phyloP scores from a whole-genome alignment of 345 rosid genomes.

The Populus simonii region DNA sequence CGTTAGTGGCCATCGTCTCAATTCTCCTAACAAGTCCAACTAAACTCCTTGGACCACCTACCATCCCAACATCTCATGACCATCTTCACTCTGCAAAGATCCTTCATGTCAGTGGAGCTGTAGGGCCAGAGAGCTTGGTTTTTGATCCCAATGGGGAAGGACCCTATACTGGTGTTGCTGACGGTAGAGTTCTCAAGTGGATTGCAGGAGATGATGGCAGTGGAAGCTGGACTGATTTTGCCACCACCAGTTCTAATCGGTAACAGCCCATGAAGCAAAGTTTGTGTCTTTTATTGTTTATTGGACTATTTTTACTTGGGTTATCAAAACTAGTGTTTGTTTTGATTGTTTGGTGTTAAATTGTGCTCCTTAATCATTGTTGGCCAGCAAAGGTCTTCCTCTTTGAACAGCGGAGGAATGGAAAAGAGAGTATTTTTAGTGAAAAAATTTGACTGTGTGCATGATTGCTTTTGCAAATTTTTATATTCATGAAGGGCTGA shows the following conservation, averaged over 20 bases:
- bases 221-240: slow-evolving; percentile 18
- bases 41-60: slow-evolving; percentile 34
- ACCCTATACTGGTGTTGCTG: slow-evolving; percentile 66
- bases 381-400: no score
- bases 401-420: no score
- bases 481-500: not conserved
- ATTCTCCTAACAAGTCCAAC: slow-evolving; percentile 8
- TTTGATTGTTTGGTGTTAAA: no score
- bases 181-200: slow-evolving; percentile 53
- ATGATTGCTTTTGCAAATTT: no score
- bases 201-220: not conserved
- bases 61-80: slow-evolving; percentile 36
- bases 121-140: slow-evolving; percentile 67
- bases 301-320: not conserved
- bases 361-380: no score
- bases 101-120: slow-evolving; percentile 42
- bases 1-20: slow-evolving; percentile 23
- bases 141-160: slow-evolving; percentile 55
- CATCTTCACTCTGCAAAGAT: slow-evolving; percentile 36
- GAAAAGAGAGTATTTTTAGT: no score
- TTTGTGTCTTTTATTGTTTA: not conserved
- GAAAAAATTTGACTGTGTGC: no score
- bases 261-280: not conserved
- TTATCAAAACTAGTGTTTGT: no score
- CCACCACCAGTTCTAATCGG: slow-evolving; percentile 21